Conservation (phyloP, 2,329 filamentous ascomycete genomes). For the Alternaria ventricosa region DNA sequence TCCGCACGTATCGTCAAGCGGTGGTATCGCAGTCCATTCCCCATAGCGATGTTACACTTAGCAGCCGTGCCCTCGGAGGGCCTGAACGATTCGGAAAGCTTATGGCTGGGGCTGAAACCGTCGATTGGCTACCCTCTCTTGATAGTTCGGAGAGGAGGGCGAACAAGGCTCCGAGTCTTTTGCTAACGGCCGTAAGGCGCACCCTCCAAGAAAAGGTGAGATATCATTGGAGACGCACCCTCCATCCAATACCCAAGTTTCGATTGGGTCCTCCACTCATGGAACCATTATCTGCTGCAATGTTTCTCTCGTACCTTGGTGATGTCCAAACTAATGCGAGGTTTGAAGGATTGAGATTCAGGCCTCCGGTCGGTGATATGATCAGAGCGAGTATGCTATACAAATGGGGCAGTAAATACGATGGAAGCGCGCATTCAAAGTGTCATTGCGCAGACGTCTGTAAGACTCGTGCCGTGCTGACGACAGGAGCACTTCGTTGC, state of each 20-base stretch:
- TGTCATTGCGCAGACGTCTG: not conserved
- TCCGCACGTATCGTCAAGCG: not conserved
- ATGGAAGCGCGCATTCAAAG: not conserved
- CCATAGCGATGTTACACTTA: not conserved
- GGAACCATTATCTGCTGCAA: not conserved
- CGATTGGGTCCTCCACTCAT: not conserved
- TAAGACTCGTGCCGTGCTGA: not conserved
- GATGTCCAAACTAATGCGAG: not conserved
- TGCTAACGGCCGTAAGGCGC: not conserved
- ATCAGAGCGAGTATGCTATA: not conserved
- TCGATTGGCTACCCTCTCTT: not conserved
- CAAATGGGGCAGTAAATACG: not conserved
- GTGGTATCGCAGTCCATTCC: not conserved
- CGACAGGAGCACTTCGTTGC: not conserved
- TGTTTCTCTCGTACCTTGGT: not conserved
- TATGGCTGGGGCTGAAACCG: not conserved
- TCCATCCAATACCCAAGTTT: not conserved
- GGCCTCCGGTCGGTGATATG: not conserved
- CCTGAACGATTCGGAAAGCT: not conserved
- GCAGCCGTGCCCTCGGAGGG: not conserved
- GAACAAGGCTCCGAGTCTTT: not conserved
- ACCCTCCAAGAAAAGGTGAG: not conserved
- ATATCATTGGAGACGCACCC: not conserved
- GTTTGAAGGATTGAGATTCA: not conserved
- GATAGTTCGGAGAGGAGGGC: not conserved